Evolutionary conservation across 140 eudicot genomes (phyloP).

Genomic region (Stevia rebaudiana): DNA sequence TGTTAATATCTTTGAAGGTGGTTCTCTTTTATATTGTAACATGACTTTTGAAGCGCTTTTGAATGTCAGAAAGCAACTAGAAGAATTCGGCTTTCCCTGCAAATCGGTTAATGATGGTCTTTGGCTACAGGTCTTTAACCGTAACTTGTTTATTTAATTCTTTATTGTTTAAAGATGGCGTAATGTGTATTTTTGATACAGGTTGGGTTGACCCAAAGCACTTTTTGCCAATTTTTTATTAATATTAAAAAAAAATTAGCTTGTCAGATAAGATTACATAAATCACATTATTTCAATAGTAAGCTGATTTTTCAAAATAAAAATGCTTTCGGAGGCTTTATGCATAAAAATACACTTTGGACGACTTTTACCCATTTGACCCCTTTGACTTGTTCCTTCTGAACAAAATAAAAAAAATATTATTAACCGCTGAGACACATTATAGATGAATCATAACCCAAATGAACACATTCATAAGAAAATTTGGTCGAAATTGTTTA

Average conservation of each 20-base stretch:
- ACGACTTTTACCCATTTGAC: background rate
- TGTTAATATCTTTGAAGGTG: constrained; percentile 83
- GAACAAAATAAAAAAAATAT: background rate
- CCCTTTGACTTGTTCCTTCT: background rate
- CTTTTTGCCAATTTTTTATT: background rate
- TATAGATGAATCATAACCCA: background rate
- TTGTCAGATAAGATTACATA: background rate
- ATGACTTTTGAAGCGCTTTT: constrained; percentile 93
- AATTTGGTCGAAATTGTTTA: background rate
- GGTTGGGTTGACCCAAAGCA: background rate
- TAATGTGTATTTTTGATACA: background rate
- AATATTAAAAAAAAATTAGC: background rate
- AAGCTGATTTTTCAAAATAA: background rate
- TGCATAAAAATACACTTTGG: background rate
- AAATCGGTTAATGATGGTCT: constrained; percentile 95
- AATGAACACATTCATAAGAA: background rate
- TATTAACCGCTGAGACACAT: background rate
- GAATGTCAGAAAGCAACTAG: constrained; percentile 87
- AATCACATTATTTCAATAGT: background rate
- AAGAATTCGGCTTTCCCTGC: constrained; percentile 92
- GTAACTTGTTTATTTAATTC: constrained; percentile 1
- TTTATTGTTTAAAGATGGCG: background rate
- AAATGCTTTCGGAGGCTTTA: background rate
- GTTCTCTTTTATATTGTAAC: constrained; percentile 84
- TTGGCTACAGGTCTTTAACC: constrained; percentile 80